Evolutionary conservation across 1,284 basidiomycete genomes (phyloP).

Genomic region (Fereydounia khargensis): DNA sequence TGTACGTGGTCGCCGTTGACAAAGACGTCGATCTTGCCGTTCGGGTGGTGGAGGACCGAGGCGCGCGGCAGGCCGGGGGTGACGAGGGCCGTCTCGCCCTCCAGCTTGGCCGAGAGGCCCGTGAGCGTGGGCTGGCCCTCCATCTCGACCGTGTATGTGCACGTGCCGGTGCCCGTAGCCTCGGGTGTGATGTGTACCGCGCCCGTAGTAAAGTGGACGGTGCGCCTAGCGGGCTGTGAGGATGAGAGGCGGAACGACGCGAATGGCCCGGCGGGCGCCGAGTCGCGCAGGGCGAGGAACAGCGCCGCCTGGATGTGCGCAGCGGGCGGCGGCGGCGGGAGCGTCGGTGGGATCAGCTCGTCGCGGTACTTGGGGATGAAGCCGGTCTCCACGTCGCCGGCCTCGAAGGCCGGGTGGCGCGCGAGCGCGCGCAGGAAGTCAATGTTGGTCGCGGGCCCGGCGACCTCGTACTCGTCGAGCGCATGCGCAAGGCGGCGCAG

Average conservation of each 20-base stretch:
- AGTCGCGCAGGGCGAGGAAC: conserved; percentile 69
- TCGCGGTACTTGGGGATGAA: conserved; percentile 85
- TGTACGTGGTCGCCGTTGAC: too few species aligned
- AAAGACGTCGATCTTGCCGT: too few species aligned
- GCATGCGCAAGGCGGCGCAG: conserved; percentile 75
- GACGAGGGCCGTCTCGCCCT: too few species aligned
- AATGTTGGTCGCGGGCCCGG: conserved; percentile 85
- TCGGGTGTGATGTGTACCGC: too few species aligned
- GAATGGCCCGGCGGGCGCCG: not conserved
- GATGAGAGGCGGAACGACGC: not conserved
- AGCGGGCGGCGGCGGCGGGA: conserved; percentile 65
- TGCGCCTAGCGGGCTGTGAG: not conserved
- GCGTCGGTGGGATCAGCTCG: conserved; percentile 71
- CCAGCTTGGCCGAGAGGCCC: too few species aligned
- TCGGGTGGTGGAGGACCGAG: too few species aligned
- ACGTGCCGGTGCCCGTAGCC: too few species aligned
- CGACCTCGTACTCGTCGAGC: conserved; percentile 81
- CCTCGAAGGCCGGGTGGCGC: conserved; percentile 72
- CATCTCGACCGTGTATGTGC: too few species aligned
- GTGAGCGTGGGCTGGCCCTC: too few species aligned
- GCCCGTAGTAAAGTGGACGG: not conserved
- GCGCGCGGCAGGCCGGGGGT: too few species aligned
- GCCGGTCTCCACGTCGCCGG: conserved; percentile 84
- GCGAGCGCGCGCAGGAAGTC: conserved; percentile 80
- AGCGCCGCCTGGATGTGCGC: conserved; percentile 75